phyloP scores from a whole-genome alignment of 2,329 filamentous ascomycete species.

The Penicillium sp. region DNA sequence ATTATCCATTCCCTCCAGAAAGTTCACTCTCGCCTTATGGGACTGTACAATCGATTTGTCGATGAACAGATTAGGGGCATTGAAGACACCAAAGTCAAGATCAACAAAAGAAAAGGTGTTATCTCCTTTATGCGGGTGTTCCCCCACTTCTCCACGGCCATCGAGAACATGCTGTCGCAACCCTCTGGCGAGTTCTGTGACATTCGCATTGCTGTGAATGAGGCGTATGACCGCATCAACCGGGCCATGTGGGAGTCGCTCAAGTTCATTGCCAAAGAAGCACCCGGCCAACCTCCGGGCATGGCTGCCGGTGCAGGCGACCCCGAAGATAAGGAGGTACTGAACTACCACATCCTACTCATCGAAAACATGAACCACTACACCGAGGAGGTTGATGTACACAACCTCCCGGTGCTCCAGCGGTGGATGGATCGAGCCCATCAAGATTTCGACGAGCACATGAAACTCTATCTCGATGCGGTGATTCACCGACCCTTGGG shows the following conservation, averaged over 20 bases:
- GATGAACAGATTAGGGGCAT: slow-evolving; percentile 94
- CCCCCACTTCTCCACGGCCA: slow-evolving; percentile 73
- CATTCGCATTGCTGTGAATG: slow-evolving; percentile 73
- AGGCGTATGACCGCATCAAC: slow-evolving; percentile 82
- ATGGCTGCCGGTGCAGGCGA: slow-evolving; percentile 52
- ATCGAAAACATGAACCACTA: slow-evolving; percentile 99
- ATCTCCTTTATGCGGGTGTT: slow-evolving; percentile 94
- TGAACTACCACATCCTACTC: slow-evolving; percentile 94
- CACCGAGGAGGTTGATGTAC: slow-evolving; percentile 78
- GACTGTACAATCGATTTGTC: slow-evolving; percentile 79
- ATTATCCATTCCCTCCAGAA: slow-evolving; percentile 74
- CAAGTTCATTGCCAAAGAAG: slow-evolving; percentile 82
- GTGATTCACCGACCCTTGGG: slow-evolving; percentile 86
- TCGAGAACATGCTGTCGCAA: slow-evolving; percentile 75
- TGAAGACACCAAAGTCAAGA: slow-evolving; percentile 97
- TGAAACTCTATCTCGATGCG: slow-evolving; percentile 78
- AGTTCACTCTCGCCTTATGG: slow-evolving; percentile 67
- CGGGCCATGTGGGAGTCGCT: slow-evolving; percentile 96
- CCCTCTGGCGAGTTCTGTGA: slow-evolving; percentile 54
- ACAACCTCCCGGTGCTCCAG: slow-evolving; percentile 68
- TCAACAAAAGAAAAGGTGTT: slow-evolving; percentile 96
- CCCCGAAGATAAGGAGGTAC: slow-evolving; percentile 87
- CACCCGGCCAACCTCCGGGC: slow-evolving; percentile 53
- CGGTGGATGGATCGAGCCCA: slow-evolving; percentile 76
- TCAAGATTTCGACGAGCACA: slow-evolving; percentile 77